Evolutionary conservation across 176 grass and related monocot species (phyloP), one percentile per base, ranked within the genome.

Genomic region (Coix lacrymajobi): DNA sequence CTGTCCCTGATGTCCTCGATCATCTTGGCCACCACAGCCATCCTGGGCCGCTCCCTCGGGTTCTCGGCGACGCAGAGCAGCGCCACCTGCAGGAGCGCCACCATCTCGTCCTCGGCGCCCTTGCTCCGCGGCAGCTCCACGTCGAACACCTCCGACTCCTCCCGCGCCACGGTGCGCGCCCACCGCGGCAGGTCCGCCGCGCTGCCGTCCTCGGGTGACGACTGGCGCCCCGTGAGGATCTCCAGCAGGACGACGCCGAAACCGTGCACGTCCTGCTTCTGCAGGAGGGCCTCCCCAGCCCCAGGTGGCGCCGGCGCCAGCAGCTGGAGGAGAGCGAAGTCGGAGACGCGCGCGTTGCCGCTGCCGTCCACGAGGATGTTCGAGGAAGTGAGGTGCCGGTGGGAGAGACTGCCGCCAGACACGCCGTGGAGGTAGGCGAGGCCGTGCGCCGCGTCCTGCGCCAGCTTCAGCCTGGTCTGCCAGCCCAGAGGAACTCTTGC

Each of bases 1-100:
- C 95, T 94, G 40, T 97, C 88, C 65, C 84, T 89, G 83, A 97
- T 93, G 45, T 97, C 95, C 51, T 94, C 86, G 80, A 98, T 93
- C 95, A 98, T 97, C 88, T 89, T 98, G 9, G 84, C 82, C 81
- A 98, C 92, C 86, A 94, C 84, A 11, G 32, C 66, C 92, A 98
- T 97, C 83, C 80, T 88, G 0, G 95, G 95, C 85, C 95, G 69
- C 80, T 91, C 78, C 84, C 69, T 43, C 0, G 88, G 81, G 26
- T 91, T 45, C 16, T 67, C 80, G 13, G 90, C 88, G 25, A 87
- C 86, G 83, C 95, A 98, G 39, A 98, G 92, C 84, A 98, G 62
- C 46, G 95, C 92, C 84, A 98, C 88, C 73, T 98, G 95, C 67
- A 98, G 78, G 24, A 98, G 85, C 41, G 92, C 90, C 84, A 94